These are phyloP conservation scores for Trichoderma arundinaceum DNA, from an alignment of 2,329 filamentous ascomycete species.

Conservation along the genomic window DNA sequence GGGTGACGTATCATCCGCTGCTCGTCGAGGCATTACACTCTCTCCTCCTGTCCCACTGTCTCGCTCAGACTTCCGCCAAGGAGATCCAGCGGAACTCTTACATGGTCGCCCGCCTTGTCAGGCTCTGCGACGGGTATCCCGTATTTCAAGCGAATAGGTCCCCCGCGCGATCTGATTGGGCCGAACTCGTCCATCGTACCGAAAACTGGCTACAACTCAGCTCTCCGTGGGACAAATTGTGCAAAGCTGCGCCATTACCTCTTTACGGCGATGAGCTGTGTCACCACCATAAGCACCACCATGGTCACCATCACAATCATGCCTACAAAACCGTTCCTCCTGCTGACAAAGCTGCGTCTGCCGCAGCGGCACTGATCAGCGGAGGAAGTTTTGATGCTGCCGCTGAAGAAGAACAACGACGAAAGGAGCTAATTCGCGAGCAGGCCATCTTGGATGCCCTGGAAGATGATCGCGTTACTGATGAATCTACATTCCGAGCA, in stretches of 20 bases:
- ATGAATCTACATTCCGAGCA: slow-evolving; percentile 68
- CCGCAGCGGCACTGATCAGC: slow-evolving; percentile 38
- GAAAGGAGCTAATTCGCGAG: slow-evolving; percentile 64
- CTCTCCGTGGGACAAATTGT: slow-evolving; percentile 73
- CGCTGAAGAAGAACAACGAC: slow-evolving; percentile 54
- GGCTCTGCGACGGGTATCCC: slow-evolving; percentile 79
- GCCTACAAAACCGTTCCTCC: slow-evolving; percentile 33
- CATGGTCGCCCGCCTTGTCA: slow-evolving; percentile 77
- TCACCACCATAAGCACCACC: background rate
- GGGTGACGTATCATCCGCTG: slow-evolving; percentile 75
- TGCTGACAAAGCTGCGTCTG: slow-evolving; percentile 36
- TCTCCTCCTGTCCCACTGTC: slow-evolving; percentile 76
- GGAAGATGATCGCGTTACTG: slow-evolving; percentile 69
- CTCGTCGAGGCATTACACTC: slow-evolving; percentile 80
- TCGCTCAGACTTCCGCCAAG: slow-evolving; percentile 77
- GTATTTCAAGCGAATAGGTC: slow-evolving; percentile 76
- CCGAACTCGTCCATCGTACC: slow-evolving; percentile 70
- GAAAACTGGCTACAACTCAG: slow-evolving; percentile 72
- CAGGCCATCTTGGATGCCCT: slow-evolving; percentile 71
- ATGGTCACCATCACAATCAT: background rate
- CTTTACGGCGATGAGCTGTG: slow-evolving; percentile 33
- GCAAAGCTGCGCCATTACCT: slow-evolving; percentile 63
- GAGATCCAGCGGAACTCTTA: slow-evolving; percentile 80
- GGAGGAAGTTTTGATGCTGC: slow-evolving; percentile 29
- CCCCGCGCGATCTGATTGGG: slow-evolving; percentile 79